Conservation (phyloP, 805 yeast genomes). For the Ogataea ramenticola region DNA sequence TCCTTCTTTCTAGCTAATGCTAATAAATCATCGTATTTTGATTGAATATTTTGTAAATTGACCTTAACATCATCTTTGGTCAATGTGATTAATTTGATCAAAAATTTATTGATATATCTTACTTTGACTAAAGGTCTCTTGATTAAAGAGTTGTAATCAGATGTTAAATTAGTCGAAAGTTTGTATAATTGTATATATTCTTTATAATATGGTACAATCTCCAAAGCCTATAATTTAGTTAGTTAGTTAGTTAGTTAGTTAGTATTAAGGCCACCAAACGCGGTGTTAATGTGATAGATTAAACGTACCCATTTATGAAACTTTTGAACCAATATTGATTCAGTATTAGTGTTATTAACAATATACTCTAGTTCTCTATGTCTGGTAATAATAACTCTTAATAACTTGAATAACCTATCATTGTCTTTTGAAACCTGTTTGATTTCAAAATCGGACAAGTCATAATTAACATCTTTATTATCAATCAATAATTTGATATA, state of each 20-base stretch:
- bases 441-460: conserved; percentile 4
- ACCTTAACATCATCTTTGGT: not conserved
- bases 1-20: conserved; percentile 16
- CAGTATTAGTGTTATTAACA: conserved; percentile 21
- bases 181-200: conserved; percentile 16
- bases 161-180: conserved; percentile 15
- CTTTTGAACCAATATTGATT: conserved; percentile 13
- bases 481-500: not conserved
- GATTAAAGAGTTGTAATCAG: conserved; percentile 20
- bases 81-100: conserved; percentile 14
- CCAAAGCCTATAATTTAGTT: conserved; percentile 15
- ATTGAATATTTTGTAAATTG: not conserved
- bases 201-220: conserved; percentile 12
- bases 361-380: conserved; percentile 14
- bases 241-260: conserved; percentile 1
- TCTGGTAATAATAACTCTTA: not conserved
- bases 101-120: conserved; percentile 17
- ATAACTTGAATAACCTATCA: not conserved
- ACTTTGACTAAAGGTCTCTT: conserved; percentile 25
- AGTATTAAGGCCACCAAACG: conserved; percentile 12
- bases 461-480: not conserved
- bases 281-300: too few species aligned
- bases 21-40: conserved; percentile 9
- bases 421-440: not conserved
- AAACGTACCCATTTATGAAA: conserved; percentile 6